Evolutionary conservation across 495 filamentous ascomycete species (phyloP).

Genomic region (Xylaria palmicola): DNA sequence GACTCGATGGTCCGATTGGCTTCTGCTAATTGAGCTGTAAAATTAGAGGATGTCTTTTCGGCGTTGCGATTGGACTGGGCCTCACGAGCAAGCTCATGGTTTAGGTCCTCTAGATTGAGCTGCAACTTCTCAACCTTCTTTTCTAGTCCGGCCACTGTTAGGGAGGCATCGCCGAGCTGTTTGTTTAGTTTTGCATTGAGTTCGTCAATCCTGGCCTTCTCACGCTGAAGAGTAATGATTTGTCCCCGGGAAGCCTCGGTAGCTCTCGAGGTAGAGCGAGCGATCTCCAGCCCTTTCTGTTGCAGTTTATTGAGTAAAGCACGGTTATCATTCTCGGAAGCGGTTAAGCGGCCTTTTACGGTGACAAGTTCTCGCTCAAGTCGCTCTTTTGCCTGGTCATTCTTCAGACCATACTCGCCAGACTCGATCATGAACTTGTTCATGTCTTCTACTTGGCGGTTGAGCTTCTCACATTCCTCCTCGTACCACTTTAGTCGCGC

Average conservation of each 20-base stretch:
- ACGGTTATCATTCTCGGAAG: slow-evolving; percentile 97
- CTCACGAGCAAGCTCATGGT: slow-evolving; percentile 87
- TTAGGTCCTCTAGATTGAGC: slow-evolving; percentile 85
- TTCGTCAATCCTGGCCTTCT: slow-evolving; percentile 82
- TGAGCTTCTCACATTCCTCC: slow-evolving; percentile 69
- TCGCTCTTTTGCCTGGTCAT: slow-evolving; percentile 92
- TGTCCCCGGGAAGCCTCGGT: slow-evolving; percentile 82
- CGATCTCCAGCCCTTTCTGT: slow-evolving; percentile 96
- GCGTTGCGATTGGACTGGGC: slow-evolving; percentile 89
- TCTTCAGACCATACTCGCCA: slow-evolving; percentile 77
- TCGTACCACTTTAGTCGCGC: slow-evolving; percentile 72
- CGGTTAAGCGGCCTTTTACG: slow-evolving; percentile 82
- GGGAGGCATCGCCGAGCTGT: slow-evolving; percentile 83
- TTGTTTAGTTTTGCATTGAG: slow-evolving; percentile 77
- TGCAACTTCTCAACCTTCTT: slow-evolving; percentile 96
- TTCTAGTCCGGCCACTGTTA: slow-evolving; percentile 81
- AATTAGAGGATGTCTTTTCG: slow-evolving; percentile 83
- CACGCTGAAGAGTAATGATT: slow-evolving; percentile 71
- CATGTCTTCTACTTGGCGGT: slow-evolving; percentile 73
- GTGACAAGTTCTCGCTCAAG: slow-evolving; percentile 90
- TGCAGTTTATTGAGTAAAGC: slow-evolving; percentile 93
- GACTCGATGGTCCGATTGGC: slow-evolving; percentile 86
- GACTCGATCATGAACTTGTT: slow-evolving; percentile 83
- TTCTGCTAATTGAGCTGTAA: slow-evolving; percentile 82
- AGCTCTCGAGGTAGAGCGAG: slow-evolving; percentile 81